A percentile compares a stretch with the other conserved stretches of the same genome.
phyloP scores from a whole-genome alignment of 495 filamentous ascomycete species.

The Pseudoneurospora amorphoporcata region DNA sequence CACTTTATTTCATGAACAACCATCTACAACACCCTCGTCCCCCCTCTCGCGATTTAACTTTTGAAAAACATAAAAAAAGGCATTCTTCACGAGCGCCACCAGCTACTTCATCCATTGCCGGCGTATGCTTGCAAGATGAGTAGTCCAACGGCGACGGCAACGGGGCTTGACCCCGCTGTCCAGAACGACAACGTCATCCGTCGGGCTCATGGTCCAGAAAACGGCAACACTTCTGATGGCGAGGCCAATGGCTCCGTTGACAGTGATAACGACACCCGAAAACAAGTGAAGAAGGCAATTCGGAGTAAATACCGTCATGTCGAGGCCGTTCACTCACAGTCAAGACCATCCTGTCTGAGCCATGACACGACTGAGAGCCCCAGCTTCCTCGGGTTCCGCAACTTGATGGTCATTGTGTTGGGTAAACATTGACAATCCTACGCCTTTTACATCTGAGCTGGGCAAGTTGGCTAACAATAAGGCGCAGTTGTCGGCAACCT shows the following conservation, averaged over 20 bases:
- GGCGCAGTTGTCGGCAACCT: slow-evolving; percentile 77
- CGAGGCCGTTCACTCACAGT: slow-evolving; percentile 65
- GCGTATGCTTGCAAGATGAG: slow-evolving; percentile 9
- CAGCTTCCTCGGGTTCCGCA: slow-evolving; percentile 87
- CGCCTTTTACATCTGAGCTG: not conserved
- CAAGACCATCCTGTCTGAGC: slow-evolving; percentile 70
- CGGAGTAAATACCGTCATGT: slow-evolving; percentile 74
- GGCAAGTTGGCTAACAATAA: not conserved
- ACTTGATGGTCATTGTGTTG: slow-evolving; percentile 90
- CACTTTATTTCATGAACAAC: not conserved
- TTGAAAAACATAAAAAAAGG: not conserved
- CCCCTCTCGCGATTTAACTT: not conserved
- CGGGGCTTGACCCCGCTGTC: not conserved
- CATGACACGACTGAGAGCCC: slow-evolving; percentile 62
- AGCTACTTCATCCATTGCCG: not conserved
- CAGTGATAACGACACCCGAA: not conserved
- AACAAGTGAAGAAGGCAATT: slow-evolving; percentile 15
- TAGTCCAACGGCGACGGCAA: slow-evolving; percentile 10
- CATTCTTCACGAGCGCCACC: not conserved
- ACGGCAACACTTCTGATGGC: not conserved
- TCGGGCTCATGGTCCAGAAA: not conserved
- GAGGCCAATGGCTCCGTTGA: slow-evolving; percentile 5
- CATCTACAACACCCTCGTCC: not conserved
- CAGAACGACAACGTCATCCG: slow-evolving; percentile 1
- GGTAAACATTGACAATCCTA: slow-evolving; percentile 39